Base-by-base conservation (phyloP, 1,284 basidiomycete genomes). In the Cronartium ribicola region DNA sequence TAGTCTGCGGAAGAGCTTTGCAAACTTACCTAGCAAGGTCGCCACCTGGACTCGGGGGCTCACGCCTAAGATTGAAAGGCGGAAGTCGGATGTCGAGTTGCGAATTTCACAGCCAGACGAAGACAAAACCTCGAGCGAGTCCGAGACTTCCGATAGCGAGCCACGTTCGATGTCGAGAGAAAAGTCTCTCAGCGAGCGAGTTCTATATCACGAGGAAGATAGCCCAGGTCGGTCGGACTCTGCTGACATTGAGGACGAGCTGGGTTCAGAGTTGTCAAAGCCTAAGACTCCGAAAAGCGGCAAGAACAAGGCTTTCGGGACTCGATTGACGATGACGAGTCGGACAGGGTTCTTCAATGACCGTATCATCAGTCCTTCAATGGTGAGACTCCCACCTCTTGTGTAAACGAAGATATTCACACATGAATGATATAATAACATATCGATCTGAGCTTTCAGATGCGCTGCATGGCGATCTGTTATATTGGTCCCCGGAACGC, bases 391-490 rank as follows among this genome's bases (percentile, higher is more conserved):
- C 20, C 11, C 22, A 3, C 17, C 5, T 14, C 40, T 51, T 13
- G 48, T 7, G n/a, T n/a, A n/a, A n/a, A n/a, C n/a, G n/a, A n/a
- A n/a, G n/a, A n/a, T n/a, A n/a, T 55, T 17, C 1, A 11, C 13
- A 13, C 44, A 5, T 40, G 4, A 37, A 1, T 66, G 41, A 76
- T 74, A 79, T 64, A 78, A 79, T 11, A 90, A 94, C 78, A 88
- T 96, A 75, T 89, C 91, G 14, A 92, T 93, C n/a, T n/a, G n/a
- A n/a, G 8, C 20, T 13, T 6, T 17, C 77, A 95, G 93, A 95
- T 97, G 90, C 90, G 95, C 57, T 93, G 94, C 0, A 98, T 98
- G 94, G 94, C 94, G 1, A 94, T 98, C 78, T 84, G 97, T 74
- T 98, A 98, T 83, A 90, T 98, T 76, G 95, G 95, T 0, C 94